These are phyloP conservation scores for Fusarium begoniae DNA, from an alignment of 2,329 filamentous ascomycete species.

Conservation along the genomic window DNA sequence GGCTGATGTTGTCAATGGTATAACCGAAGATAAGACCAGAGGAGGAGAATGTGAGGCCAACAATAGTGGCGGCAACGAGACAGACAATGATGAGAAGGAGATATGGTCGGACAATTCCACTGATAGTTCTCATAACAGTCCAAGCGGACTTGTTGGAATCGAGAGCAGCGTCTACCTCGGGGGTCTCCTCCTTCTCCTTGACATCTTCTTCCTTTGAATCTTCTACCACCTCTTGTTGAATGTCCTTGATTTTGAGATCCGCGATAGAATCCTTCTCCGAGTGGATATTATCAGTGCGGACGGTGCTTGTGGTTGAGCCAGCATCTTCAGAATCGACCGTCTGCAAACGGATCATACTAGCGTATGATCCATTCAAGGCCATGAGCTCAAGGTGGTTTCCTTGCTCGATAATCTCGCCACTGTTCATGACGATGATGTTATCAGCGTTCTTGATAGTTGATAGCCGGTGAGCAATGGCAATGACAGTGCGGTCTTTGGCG, in stretches of 20 bases:
- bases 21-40: conserved; percentile 63
- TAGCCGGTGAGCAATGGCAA: conserved; percentile 71
- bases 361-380: conserved; percentile 59
- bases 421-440: conserved; percentile 71
- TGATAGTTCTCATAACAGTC: conserved; percentile 51
- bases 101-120: conserved; percentile 51
- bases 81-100: conserved; percentile 52
- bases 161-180: conserved; percentile 48
- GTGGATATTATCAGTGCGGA: conserved; percentile 54
- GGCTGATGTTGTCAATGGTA: conserved; percentile 56
- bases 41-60: conserved; percentile 63
- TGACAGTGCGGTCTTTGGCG: conserved; percentile 66
- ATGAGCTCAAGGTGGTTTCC: conserved; percentile 71
- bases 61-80: conserved; percentile 57
- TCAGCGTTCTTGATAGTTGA: conserved; percentile 72
- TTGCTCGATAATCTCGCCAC: conserved; percentile 69
- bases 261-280: conserved; percentile 52
- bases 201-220: conserved; percentile 46
- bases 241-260: conserved; percentile 41
- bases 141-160: conserved; percentile 53
- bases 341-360: conserved; percentile 59
- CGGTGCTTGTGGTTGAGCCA: conserved; percentile 45
- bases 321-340: conserved; percentile 47
- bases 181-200: conserved; percentile 45
- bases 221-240: conserved; percentile 53